phyloP scores from a whole-genome alignment of 2,329 filamentous ascomycete genomes.

The Hymenotorrendiella dingleyae region DNA sequence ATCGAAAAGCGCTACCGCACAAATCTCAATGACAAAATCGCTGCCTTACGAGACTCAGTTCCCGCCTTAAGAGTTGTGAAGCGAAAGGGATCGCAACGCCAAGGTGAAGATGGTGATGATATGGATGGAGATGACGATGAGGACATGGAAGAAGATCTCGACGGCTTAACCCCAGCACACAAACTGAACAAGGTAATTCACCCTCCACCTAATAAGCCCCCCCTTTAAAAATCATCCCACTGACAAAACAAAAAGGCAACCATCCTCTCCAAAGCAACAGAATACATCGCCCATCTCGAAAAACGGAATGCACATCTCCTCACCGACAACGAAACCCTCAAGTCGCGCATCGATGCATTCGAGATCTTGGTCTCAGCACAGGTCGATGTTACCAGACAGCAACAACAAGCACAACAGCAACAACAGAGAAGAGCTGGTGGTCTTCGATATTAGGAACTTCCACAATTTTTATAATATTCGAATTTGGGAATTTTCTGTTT shows the following conservation, averaged over 20 bases:
- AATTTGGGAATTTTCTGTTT: too few species aligned
- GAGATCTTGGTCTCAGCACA: constrained; percentile 74
- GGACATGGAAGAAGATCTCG: constrained; percentile 48
- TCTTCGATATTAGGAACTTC: neutral
- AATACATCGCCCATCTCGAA: constrained; percentile 90
- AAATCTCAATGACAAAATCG: constrained; percentile 79
- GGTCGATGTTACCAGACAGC: too few species aligned
- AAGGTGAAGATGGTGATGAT: too few species aligned
- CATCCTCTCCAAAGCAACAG: constrained; percentile 86
- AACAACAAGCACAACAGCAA: neutral
- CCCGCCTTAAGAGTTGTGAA: constrained; percentile 57
- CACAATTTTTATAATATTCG: constrained; percentile 3
- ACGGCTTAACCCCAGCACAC: constrained; percentile 57
- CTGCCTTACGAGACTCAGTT: constrained; percentile 67
- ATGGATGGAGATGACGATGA: too few species aligned
- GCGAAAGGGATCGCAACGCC: constrained; percentile 35
- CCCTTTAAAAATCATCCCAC: neutral
- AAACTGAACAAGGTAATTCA: constrained; percentile 58
- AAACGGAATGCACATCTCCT: constrained; percentile 76
- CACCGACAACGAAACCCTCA: constrained; percentile 75
- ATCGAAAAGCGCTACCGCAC: constrained; percentile 81
- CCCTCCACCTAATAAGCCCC: neutral
- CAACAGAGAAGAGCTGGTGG: neutral
- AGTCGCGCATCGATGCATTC: constrained; percentile 69
- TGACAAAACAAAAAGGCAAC: constrained; percentile 20